Conservation (phyloP, 2,329 filamentous ascomycete genomes). For the Endocalyx cinctus region DNA sequence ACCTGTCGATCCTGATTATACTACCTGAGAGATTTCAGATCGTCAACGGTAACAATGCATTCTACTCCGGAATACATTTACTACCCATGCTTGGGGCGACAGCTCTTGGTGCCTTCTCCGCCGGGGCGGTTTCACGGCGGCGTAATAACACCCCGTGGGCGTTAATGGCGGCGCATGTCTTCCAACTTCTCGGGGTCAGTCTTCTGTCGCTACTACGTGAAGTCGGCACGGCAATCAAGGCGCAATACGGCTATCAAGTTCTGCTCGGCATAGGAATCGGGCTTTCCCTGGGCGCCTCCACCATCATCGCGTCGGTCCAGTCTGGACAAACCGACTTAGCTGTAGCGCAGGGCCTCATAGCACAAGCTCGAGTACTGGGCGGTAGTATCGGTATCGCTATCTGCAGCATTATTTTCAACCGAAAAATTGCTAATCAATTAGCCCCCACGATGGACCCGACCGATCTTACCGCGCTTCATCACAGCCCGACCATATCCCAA, state of each 20-base stretch:
- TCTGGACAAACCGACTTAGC: conserved; percentile 46
- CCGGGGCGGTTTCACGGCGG: conserved; percentile 48
- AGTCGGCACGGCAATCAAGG: conserved; percentile 28
- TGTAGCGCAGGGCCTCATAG: conserved; percentile 54
- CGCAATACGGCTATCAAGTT: conserved; percentile 50
- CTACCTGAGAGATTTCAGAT: conserved; percentile 59
- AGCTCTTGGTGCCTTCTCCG: conserved; percentile 51
- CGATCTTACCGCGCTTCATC: conserved; percentile 39
- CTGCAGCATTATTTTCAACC: conserved; percentile 56
- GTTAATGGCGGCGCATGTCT: conserved; percentile 41
- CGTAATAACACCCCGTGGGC: conserved; percentile 51
- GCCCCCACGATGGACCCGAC: conserved; percentile 27
- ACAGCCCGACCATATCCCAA: conserved; percentile 36
- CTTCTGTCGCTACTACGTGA: conserved; percentile 42
- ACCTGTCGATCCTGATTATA: conserved; percentile 53
- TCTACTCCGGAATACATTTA: conserved; percentile 53
- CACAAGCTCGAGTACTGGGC: conserved; percentile 56
- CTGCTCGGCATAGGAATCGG: conserved; percentile 57
- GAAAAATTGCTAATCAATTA: conserved; percentile 35
- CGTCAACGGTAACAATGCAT: conserved; percentile 46
- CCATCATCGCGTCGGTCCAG: conserved; percentile 53
- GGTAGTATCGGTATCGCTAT: conserved; percentile 55
- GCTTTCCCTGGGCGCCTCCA: conserved; percentile 51
- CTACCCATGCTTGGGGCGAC: conserved; percentile 55
- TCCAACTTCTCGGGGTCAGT: conserved; percentile 50